Conservation (phyloP, 805 yeast genomes). For the Ogataea trehaloabstinens region DNA sequence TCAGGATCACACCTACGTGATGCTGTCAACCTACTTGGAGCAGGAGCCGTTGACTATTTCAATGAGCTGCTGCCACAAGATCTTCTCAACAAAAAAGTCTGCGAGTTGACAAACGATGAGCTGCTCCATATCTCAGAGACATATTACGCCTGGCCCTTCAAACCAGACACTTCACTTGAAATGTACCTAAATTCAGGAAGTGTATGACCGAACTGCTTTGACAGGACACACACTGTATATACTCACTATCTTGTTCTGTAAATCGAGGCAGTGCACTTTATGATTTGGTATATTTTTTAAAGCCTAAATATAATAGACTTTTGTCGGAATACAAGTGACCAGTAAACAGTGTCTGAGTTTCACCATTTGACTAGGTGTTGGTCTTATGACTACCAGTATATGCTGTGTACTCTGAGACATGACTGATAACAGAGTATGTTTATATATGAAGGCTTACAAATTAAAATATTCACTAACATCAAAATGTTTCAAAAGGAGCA, state of each 20-base stretch:
- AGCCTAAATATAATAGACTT: too few relatives aligned
- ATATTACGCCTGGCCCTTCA: slow-evolving; percentile 82
- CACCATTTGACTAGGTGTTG: too few relatives aligned
- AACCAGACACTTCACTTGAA: slow-evolving; percentile 41
- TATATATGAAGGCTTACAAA: too few relatives aligned
- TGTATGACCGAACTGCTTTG: not conserved
- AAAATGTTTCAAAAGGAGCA: too few relatives aligned
- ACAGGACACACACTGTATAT: slow-evolving; percentile 3
- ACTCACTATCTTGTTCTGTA: slow-evolving; percentile 8
- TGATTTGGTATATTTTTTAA: too few relatives aligned
- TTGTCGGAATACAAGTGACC: too few relatives aligned
- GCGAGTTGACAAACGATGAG: slow-evolving; percentile 55
- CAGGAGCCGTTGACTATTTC: slow-evolving; percentile 70
- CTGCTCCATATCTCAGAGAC: slow-evolving; percentile 46
- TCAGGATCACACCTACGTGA: slow-evolving; percentile 38
- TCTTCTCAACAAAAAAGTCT: slow-evolving; percentile 43
- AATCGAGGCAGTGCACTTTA: too few relatives aligned
- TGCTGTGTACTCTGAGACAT: too few relatives aligned
- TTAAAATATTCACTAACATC: too few relatives aligned
- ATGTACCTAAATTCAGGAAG: slow-evolving; percentile 10
- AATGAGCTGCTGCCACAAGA: slow-evolving; percentile 32
- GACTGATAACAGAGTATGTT: too few relatives aligned
- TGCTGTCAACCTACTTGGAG: slow-evolving; percentile 61
- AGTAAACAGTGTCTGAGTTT: too few relatives aligned
- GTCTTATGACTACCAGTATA: too few relatives aligned